A percentile compares a stretch with the other conserved stretches of the same genome.
Evolutionary conservation across 2,329 filamentous ascomycete species (phyloP).

Genomic region (Colletotrichum destructivum): DNA sequence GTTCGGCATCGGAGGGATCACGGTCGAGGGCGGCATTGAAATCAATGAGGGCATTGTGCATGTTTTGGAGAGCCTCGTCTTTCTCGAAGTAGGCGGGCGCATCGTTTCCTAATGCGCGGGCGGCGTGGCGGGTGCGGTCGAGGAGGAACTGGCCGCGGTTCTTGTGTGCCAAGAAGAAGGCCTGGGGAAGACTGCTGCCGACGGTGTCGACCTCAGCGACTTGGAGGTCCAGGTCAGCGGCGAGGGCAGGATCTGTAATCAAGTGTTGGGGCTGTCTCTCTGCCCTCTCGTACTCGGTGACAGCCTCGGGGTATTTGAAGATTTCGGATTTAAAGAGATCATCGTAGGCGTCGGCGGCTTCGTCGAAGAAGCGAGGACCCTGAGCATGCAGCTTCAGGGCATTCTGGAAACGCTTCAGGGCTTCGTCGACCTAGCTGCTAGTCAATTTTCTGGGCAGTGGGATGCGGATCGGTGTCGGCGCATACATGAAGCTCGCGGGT

Average conservation of each 20-base stretch:
- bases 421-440: constrained; percentile 84
- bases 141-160: constrained; percentile 94
- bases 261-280: constrained; percentile 69
- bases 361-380: constrained; percentile 80
- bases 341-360: constrained; percentile 86
- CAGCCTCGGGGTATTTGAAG: constrained; percentile 90
- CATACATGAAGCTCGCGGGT: constrained; percentile 89
- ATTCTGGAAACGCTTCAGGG: constrained; percentile 92
- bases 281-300: constrained; percentile 85
- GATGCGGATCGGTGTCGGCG: not conserved
- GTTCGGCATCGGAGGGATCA: constrained; percentile 77
- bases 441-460: not conserved
- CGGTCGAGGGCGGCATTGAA: constrained; percentile 74
- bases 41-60: constrained; percentile 66
- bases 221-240: constrained; percentile 67
- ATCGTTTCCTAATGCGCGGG: constrained; percentile 50
- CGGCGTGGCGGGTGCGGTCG: constrained; percentile 76
- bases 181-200: constrained; percentile 87
- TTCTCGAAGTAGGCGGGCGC: constrained; percentile 54
- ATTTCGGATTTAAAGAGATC: constrained; percentile 92
- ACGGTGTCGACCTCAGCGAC: constrained; percentile 79
- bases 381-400: constrained; percentile 94
- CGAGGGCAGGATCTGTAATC: constrained; percentile 63
- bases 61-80: constrained; percentile 55
- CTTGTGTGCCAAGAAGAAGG: constrained; percentile 94